Evolutionary conservation across 768 basidiomycete species (phyloP).

Genomic region (Serendipita vermifera): DNA sequence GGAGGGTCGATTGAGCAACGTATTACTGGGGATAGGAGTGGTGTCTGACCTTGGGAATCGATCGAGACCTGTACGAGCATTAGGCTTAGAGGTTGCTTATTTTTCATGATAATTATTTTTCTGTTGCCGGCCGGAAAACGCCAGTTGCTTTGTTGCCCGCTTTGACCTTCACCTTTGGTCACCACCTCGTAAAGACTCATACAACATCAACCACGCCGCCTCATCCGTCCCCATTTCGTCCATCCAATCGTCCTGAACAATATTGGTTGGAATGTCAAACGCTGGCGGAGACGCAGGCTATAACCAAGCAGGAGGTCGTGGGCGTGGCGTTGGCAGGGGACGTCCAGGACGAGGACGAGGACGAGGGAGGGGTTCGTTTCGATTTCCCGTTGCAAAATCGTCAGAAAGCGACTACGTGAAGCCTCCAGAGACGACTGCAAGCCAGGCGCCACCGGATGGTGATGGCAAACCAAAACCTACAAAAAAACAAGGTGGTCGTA

Average conservation of each 20-base stretch:
- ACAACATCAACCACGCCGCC: too few species aligned
- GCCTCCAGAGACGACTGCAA: too few species aligned
- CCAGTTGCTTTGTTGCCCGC: not conserved
- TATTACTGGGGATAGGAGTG: constrained; percentile 80
- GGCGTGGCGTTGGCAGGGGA: not conserved
- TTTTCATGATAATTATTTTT: constrained; percentile 31
- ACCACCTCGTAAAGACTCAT: too few species aligned
- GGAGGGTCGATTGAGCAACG: constrained; percentile 83
- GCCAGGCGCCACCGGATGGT: too few species aligned
- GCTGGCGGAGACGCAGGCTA: too few species aligned
- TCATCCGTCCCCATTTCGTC: too few species aligned
- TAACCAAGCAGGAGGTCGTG: not conserved
- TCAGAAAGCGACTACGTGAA: too few species aligned
- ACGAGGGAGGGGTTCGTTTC: not conserved
- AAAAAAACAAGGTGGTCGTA: not conserved
- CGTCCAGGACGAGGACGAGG: not conserved
- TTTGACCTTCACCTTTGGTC: too few species aligned
- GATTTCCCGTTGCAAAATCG: not conserved
- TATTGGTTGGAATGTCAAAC: too few species aligned
- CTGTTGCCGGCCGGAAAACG: too few species aligned
- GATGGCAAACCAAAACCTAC: too few species aligned
- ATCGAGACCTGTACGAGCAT: constrained; percentile 72
- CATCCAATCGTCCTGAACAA: too few species aligned
- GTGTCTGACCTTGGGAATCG: constrained; percentile 81
- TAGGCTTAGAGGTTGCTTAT: constrained; percentile 89